Evolutionary conservation across 1,284 basidiomycete species (phyloP), one percentile per base, ranked within the genome.

Genomic region (Melampsora americana): DNA sequence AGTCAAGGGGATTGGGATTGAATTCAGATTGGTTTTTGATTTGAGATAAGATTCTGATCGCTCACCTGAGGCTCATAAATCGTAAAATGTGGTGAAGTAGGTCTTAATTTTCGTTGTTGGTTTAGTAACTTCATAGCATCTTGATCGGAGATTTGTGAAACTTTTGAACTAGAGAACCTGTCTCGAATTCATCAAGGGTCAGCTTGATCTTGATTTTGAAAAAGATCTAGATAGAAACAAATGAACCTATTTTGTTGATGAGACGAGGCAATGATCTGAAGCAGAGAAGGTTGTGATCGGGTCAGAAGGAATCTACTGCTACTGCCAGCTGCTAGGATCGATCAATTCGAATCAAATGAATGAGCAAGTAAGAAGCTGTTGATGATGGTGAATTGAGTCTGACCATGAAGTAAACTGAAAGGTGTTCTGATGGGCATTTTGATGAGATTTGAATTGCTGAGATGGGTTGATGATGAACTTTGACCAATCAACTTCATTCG

Each of bases 51-150:
- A 14, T 20, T 60, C 5, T 39, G n/a, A 35, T 66, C 39, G 20
- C 11, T 50, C 2, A 93, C 84, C 83, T 97, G 95, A 26, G 93
- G 93, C 83, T 96, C 92, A 86, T 98, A 99, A 84, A 98, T 97
- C 66, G 92, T 92, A 81, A 95, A 90, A 84, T 97, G 93, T 28
- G 96, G 95, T 80, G 90, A 92, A 77, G 87, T 90, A 23, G 96
- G 95, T 39, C 95, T 90, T 66, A 86, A 85, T 68, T 91, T 85
- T 79, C 95, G 89, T 84, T 97, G 94, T 79, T 88, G 83, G 86
- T 99, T 95, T 79, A 98, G 86, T 78, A 95, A 89, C 5, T 86
- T 86, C 62, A 83, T 77, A 62, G 85, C 84, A 65, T 88, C 86
- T 1, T 88, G 86, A 0, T 88, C 85, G 1, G 88, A 85, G 7